phyloP scores from a whole-genome alignment of 2,329 filamentous ascomycete species.

The Pyricularia pennisetigena region DNA sequence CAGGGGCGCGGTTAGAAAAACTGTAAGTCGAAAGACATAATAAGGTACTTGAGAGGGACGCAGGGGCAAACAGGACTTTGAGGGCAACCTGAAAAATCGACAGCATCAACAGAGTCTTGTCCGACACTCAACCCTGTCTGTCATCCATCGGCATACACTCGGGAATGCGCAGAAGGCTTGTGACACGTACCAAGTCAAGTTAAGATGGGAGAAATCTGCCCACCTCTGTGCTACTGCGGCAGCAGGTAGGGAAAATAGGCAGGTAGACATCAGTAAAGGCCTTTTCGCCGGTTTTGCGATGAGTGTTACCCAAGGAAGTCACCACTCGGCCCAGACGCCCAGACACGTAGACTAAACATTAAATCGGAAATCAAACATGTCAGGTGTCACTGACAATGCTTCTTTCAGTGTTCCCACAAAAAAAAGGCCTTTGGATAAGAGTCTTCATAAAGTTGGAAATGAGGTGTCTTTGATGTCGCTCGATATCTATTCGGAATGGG shows the following conservation, averaged over 20 bases:
- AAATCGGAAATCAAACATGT: too few species aligned
- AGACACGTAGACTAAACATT: too few species aligned
- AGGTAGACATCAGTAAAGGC: neutral
- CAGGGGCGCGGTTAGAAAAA: neutral
- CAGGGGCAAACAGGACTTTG: neutral
- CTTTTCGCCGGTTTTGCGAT: too few species aligned
- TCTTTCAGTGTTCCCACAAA: too few species aligned
- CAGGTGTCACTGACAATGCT: too few species aligned
- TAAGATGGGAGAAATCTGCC: neutral
- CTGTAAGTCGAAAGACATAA: too few species aligned
- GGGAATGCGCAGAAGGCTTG: neutral
- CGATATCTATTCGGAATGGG: too few species aligned
- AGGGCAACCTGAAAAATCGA: neutral
- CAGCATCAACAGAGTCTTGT: neutral
- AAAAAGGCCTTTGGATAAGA: too few species aligned
- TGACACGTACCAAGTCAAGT: neutral
- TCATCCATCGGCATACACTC: neutral
- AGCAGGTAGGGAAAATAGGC: neutral
- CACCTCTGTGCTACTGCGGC: neutral
- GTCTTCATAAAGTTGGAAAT: too few species aligned
- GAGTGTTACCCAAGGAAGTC: too few species aligned
- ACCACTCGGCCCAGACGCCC: too few species aligned
- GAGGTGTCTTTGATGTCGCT: too few species aligned
- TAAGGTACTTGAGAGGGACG: neutral
- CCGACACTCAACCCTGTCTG: neutral